phyloP scores from a whole-genome alignment of 495 filamentous ascomycete genomes.

The Elasticomyces elasticus region DNA sequence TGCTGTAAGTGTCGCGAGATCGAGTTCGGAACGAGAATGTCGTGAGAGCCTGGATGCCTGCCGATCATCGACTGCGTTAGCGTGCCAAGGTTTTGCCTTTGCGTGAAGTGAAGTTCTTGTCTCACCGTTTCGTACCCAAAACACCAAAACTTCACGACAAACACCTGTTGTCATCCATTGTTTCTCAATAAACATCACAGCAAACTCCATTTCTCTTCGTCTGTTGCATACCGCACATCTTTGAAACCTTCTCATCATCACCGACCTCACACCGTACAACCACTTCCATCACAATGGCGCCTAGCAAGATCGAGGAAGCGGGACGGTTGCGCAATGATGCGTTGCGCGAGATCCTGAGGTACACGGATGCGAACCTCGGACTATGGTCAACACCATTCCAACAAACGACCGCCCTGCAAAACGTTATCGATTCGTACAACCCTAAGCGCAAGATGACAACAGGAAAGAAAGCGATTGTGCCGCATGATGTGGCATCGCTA shows the following conservation, averaged over 20 bases:
- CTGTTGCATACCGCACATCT: neutral
- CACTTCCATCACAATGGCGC: neutral
- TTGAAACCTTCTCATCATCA: neutral
- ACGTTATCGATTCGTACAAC: neutral
- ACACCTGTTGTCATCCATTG: no score
- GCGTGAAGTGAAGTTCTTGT: neutral
- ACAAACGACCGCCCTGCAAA: neutral
- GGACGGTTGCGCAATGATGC: neutral
- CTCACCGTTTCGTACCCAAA: no score
- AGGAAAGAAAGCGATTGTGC: neutral
- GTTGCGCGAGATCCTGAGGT: neutral
- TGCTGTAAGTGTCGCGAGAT: no score
- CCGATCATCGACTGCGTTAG: neutral
- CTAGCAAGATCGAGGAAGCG: neutral
- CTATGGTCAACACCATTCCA: neutral
- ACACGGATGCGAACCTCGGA: neutral
- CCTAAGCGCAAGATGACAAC: neutral
- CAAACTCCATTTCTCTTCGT: no score
- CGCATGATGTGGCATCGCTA: neutral
- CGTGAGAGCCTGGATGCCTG: neutral
- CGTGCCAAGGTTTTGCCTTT: neutral
- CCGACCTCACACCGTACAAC: neutral
- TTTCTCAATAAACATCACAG: no score
- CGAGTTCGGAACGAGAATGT: no score
- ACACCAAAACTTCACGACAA: neutral